Evolutionary conservation across 768 basidiomycete species (phyloP).

Genomic region (Filobasidium wieringae): DNA sequence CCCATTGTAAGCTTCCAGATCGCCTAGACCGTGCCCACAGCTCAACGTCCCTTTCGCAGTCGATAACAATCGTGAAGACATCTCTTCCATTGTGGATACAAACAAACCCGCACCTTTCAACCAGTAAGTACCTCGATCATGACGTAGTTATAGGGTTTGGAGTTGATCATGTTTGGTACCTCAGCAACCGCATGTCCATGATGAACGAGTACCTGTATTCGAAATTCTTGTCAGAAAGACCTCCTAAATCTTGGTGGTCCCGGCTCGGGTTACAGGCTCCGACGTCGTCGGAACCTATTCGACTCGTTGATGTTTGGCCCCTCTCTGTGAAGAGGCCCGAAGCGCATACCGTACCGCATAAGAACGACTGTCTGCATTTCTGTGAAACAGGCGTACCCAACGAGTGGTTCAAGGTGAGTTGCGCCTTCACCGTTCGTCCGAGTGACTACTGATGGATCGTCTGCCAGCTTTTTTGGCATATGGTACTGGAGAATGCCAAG

Average conservation of each 20-base stretch:
- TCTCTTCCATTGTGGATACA: background rate
- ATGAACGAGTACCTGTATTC: background rate
- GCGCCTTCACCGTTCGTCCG: background rate
- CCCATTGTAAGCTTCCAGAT: too few species aligned
- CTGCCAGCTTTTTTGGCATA: background rate
- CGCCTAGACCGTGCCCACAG: too few species aligned
- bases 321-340: background rate
- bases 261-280: background rate
- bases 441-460: background rate
- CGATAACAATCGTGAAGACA: background rate
- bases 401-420: background rate
- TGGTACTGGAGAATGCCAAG: background rate
- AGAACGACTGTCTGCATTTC: background rate
- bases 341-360: background rate
- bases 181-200: background rate
- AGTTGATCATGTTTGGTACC: too few species aligned
- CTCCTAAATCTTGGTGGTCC: background rate
- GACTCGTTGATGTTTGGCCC: background rate
- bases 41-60: too few species aligned
- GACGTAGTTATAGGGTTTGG: too few species aligned
- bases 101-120: background rate
- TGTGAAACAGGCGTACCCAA: conserved; percentile 2
- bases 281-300: background rate
- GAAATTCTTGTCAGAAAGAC: background rate
- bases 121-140: background rate